phyloP scores from a whole-genome alignment of 2,329 filamentous ascomycete species.

The Neonectria coccinea region DNA sequence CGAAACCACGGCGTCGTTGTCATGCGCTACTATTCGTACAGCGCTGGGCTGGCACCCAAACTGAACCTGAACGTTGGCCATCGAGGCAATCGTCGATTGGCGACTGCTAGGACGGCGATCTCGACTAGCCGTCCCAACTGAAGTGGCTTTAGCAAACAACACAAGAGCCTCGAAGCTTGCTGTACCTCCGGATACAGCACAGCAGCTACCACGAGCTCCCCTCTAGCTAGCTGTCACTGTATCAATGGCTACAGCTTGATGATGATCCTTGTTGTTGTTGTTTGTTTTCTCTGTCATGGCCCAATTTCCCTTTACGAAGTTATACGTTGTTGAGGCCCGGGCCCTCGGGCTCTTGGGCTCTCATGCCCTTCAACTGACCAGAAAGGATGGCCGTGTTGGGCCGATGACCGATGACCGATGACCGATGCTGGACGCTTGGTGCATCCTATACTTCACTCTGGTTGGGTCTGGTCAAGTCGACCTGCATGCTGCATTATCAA shows the following conservation, averaged over 20 bases:
- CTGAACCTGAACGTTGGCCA: slow-evolving; percentile 27
- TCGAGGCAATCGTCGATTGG: slow-evolving; percentile 44
- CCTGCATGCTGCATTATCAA: slow-evolving; percentile 31
- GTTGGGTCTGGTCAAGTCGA: slow-evolving; percentile 24
- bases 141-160: slow-evolving; percentile 31
- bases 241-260: slow-evolving; percentile 33
- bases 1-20: slow-evolving; percentile 35
- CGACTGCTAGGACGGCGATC: slow-evolving; percentile 39
- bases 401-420: slow-evolving; percentile 24
- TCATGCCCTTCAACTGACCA: slow-evolving; percentile 11
- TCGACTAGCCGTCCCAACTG: slow-evolving; percentile 38
- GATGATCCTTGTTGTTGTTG: slow-evolving; percentile 19
- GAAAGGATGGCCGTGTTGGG: slow-evolving; percentile 11
- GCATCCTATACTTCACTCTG: slow-evolving; percentile 27
- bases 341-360: slow-evolving; percentile 21
- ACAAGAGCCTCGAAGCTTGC: slow-evolving; percentile 30
- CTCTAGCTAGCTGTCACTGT: slow-evolving; percentile 23
- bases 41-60: slow-evolving; percentile 9
- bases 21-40: slow-evolving; percentile 1
- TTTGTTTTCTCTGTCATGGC: slow-evolving; percentile 35
- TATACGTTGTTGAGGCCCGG: slow-evolving; percentile 32
- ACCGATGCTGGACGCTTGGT: slow-evolving; percentile 19
- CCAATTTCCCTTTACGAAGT: slow-evolving; percentile 21
- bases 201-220: slow-evolving; percentile 27
- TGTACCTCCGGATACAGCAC: slow-evolving; percentile 13